Evolutionary conservation across 2,329 filamentous ascomycete genomes (phyloP).

Genomic region (Fusarium sp.): DNA sequence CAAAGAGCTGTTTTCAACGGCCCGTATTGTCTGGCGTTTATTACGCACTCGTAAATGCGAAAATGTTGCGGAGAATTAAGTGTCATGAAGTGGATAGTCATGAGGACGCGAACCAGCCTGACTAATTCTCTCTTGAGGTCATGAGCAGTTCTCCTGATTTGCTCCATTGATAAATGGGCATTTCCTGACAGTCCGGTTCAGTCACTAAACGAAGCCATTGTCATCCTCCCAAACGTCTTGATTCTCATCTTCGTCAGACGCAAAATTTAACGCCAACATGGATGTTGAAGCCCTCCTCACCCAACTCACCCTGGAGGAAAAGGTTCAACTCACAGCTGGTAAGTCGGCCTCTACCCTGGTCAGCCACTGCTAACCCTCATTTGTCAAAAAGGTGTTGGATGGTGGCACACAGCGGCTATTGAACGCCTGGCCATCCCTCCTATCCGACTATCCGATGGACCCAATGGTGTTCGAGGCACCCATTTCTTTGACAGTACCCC

Average conservation of each 20-base stretch:
- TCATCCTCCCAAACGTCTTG: neutral
- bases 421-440: slow-evolving; percentile 23
- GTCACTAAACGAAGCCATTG: neutral
- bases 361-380: neutral
- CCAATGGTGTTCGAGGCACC: slow-evolving; percentile 35
- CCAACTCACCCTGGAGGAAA: slow-evolving; percentile 30
- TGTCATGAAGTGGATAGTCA: neutral
- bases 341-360: neutral
- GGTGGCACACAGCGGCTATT: slow-evolving; percentile 33
- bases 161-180: neutral
- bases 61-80: neutral
- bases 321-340: slow-evolving; percentile 23
- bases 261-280: slow-evolving; percentile 2
- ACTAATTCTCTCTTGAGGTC: neutral
- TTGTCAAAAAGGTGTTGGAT: slow-evolving; percentile 14
- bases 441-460: slow-evolving; percentile 28
- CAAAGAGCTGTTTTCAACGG: neutral
- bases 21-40: neutral
- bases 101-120: neutral
- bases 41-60: neutral
- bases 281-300: slow-evolving; percentile 22
- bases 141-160: neutral
- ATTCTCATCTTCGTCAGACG: neutral
- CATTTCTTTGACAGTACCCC: slow-evolving; percentile 38
- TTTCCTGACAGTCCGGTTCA: neutral